Base-by-base conservation (phyloP, 1,284 basidiomycete species). In the Laetiporus sulphureus region DNA sequence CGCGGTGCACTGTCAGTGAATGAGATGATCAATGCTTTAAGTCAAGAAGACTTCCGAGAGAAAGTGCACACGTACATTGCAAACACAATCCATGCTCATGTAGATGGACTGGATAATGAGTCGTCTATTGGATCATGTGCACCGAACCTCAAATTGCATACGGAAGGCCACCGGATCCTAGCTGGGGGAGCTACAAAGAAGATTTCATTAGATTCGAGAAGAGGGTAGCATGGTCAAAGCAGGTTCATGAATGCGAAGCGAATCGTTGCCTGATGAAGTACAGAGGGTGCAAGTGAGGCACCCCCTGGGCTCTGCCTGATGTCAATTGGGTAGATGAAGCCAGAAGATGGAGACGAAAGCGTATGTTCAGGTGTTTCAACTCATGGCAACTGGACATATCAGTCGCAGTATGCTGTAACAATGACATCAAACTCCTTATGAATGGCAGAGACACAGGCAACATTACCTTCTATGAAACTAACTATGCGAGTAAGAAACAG, bases 381-480 rank as follows among this genome's bases (percentile, higher is more conserved):
- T 31, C 22, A 2, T 68, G 55, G 53, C 45, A 43, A 32, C 63
- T 60, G 1, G 13, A 42, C 0, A 36, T 67, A 0, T 19, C 55
- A 0, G n/a, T 52, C 8, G 43, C 36, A 20, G 20, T 51, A 1
- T 47, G 52, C 0, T 57, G 57, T 36, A 68, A 67, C 43, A 52
- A 65, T 40, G 59, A 68, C 44, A 40, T 49, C 2, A 66, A 67
- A 42, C 39, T 65, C 0, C 34, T 66, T 0, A 62, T 55, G 2
- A 60, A 60, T 45, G 58, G 60, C 0, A 24, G 1, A 0, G 59
- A 64, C 18, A 57, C 62, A 10, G 25, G 41, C 34, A 32, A 53
- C 13, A 31, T 50, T 2, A 39, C 49, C 0, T 64, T 36, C 21
- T 66, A 66, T 33, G 39, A 60, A 3, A 57, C 54, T 0, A 30